phyloP scores from a whole-genome alignment of 2,329 filamentous ascomycete genomes.

The Fusarium hainanense region DNA sequence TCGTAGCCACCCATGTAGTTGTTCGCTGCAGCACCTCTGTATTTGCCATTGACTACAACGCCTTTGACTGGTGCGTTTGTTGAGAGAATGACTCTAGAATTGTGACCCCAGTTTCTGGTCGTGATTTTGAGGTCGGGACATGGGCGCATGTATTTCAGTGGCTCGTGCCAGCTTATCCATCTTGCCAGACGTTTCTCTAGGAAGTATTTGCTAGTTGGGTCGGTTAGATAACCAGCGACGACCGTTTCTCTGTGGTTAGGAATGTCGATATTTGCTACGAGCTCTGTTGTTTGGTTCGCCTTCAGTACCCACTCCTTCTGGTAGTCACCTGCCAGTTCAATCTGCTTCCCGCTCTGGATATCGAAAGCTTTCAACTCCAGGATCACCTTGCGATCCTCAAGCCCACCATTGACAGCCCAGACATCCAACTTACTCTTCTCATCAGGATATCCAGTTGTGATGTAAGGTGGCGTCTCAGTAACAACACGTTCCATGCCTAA shows the following conservation, averaged over 20 bases:
- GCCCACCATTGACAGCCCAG: neutral
- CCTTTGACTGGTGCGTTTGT: neutral
- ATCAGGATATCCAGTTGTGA: constrained; percentile 1
- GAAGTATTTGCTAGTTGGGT: rapidly evolving
- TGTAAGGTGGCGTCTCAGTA: neutral
- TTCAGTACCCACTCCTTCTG: neutral
- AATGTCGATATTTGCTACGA: neutral
- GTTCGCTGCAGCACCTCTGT: neutral
- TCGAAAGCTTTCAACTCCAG: constrained; percentile 1
- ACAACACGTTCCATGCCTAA: neutral
- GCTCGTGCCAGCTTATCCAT: constrained; percentile 20
- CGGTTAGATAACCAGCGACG: neutral
- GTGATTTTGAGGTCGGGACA: neutral
- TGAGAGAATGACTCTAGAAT: neutral
- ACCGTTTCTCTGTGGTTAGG: neutral
- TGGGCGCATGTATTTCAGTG: neutral
- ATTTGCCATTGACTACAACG: neutral
- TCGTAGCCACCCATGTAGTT: neutral
- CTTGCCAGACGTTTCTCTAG: rapidly evolving
- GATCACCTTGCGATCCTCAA: neutral
- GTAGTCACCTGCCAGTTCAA: rapidly evolving
- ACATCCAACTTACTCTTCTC: neutral
- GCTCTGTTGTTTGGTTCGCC: neutral
- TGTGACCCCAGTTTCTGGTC: rapidly evolving
- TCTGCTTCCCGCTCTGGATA: neutral